Evolutionary conservation across 139 green algal species (phyloP).

Genomic region (Micractinium conductrix): DNA sequence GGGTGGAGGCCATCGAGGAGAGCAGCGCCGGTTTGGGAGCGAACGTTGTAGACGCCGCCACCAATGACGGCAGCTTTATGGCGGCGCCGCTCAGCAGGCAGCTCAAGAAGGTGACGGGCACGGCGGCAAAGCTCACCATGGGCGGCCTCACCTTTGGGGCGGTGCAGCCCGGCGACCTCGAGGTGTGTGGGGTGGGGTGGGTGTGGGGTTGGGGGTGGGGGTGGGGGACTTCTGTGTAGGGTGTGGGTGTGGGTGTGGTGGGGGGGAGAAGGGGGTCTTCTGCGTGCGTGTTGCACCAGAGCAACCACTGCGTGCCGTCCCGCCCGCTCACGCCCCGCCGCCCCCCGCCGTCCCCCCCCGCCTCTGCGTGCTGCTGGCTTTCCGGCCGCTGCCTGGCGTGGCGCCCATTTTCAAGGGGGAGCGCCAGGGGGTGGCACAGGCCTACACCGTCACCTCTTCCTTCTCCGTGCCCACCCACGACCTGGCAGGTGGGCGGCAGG

Average conservation of each 20-base stretch:
- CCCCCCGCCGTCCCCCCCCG: neutral
- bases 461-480: neutral
- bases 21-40: too few relatives aligned
- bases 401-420: constrained; percentile 2
- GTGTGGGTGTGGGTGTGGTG: too few relatives aligned
- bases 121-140: neutral
- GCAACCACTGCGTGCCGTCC: too few relatives aligned
- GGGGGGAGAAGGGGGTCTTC: too few relatives aligned
- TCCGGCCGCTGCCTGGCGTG: neutral
- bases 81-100: constrained; percentile 1
- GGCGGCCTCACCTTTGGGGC: constrained; percentile 8
- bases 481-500: neutral
- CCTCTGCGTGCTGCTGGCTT: neutral
- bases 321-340: neutral
- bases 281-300: too few relatives aligned
- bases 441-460: constrained; percentile 22
- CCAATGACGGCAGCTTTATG: constrained; percentile 9
- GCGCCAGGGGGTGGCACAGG: neutral
- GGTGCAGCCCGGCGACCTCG: neutral
- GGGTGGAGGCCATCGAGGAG: neutral
- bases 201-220: too few relatives aligned
- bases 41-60: neutral
- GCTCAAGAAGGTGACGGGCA: constrained; percentile 21
- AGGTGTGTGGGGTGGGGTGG: neutral
- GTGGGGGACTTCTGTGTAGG: too few relatives aligned